Evolutionary conservation across 148 eudicot species (phyloP), one percentile per base, ranked within the genome.

Genomic region (Vaccinium myrtillus): DNA sequence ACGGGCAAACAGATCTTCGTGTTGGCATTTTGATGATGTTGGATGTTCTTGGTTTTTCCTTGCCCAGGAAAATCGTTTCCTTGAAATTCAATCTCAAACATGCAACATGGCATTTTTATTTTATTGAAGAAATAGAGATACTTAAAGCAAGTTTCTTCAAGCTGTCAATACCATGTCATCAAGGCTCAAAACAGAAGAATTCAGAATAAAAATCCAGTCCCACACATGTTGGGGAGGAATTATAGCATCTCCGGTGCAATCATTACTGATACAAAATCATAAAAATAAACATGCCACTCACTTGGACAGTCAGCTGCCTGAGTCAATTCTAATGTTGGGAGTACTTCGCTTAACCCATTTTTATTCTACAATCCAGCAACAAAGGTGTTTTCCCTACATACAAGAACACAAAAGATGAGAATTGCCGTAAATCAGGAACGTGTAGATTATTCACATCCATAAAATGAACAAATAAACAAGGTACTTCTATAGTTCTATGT

Each of bases 331-430:
- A 69, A 71, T 71, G 63, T 32, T 82, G 53, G 49, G 49, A 51
- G 43, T 50, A 12, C 59, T 82, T 30, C n/a, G 27, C 43, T 82
- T 30, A 19, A 49, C 59, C 32, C 84, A 19, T 50, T 30, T 70
- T 70, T 82, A 82, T 82, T 82, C 63, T 58, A 70, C 78, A 30
- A 32, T 50, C 30, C 63, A 70, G 79, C 70, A 82, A 51, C 75
- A 49, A 82, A 27, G 56, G 71, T 18, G 39, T 54, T 74, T 36
- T 55, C 18, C 84, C 84, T 82, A 54, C 84, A 55, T 21, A n/a
- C 50, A 32, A 82, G 63, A 74, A 73, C 30, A 54, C n/a, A 74
- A 59, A 18, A 67, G 53, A 46, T 6, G 39, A 74, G 25, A 30
- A n/a, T 73, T 82, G 74, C 53, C 8, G 55, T 54, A 27, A 32